Evolutionary conservation across 2,329 filamentous ascomycete species (phyloP).

Genomic region (Fusarium oxysporum): DNA sequence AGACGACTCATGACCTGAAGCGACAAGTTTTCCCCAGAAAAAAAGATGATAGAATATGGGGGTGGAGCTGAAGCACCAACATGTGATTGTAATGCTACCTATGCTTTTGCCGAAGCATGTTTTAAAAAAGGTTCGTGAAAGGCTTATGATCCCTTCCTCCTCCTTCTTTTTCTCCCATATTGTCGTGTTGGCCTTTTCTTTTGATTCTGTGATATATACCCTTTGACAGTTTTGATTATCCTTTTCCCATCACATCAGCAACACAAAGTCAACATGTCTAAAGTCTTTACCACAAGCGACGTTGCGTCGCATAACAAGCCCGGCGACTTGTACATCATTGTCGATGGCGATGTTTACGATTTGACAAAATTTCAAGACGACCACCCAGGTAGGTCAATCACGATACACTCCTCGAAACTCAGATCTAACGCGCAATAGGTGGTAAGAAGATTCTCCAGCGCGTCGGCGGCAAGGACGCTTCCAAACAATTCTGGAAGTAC

Average conservation of each 20-base stretch:
- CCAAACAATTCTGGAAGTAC: constrained; percentile 77
- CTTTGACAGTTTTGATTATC: constrained; percentile 1
- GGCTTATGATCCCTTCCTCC: background rate
- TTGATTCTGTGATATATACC: constrained; percentile 10
- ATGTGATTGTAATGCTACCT: constrained; percentile 41
- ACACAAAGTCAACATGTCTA: constrained; percentile 75
- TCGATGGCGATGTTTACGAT: constrained; percentile 97
- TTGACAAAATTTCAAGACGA: constrained; percentile 89
- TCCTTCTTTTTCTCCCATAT: background rate
- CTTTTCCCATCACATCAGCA: constrained; percentile 9
- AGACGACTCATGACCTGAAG: constrained; percentile 37
- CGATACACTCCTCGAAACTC: background rate
- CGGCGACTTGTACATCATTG: constrained; percentile 86
- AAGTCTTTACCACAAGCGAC: constrained; percentile 84
- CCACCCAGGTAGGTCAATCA: constrained; percentile 73
- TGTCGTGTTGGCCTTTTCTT: background rate
- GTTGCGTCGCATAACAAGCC: constrained; percentile 93
- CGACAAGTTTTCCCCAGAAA: constrained; percentile 17
- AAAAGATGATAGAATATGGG: constrained; percentile 15
- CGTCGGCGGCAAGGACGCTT: constrained; percentile 74
- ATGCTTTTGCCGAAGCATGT: constrained; percentile 40
- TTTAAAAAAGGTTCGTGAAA: constrained; percentile 33
- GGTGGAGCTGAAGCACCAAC: constrained; percentile 30
- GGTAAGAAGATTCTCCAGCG: constrained; percentile 74
- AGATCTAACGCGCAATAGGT: constrained; percentile 51